phyloP scores from a whole-genome alignment of 306 rosid species.

The Prunus kanzakura region DNA sequence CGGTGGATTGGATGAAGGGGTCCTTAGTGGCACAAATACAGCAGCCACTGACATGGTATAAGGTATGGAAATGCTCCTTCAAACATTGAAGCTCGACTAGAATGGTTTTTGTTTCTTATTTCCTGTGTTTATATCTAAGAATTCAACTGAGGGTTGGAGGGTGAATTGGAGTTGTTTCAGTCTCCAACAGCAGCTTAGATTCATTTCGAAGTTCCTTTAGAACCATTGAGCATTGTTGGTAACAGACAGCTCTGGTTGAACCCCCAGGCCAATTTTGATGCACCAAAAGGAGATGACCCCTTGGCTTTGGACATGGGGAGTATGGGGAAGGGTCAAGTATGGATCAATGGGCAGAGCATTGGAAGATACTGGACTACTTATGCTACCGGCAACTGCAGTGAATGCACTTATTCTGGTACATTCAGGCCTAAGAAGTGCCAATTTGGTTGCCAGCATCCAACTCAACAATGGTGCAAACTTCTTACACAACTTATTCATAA shows the following conservation, averaged over 20 bases:
- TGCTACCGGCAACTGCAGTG: constrained; percentile 57
- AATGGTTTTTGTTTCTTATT: not conserved
- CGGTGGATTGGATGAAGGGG: constrained; percentile 57
- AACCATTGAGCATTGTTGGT: not conserved
- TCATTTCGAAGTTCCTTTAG: not conserved
- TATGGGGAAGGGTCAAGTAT: constrained; percentile 85
- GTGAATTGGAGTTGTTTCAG: not conserved
- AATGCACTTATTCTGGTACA: constrained; percentile 59
- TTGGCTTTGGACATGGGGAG: constrained; percentile 78
- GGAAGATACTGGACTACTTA: constrained; percentile 83
- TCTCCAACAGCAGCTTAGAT: not conserved
- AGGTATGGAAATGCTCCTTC: constrained; percentile 30
- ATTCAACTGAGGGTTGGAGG: not conserved
- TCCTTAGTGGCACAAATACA: constrained; percentile 34
- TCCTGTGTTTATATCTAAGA: not conserved
- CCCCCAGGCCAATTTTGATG: constrained; percentile 52
- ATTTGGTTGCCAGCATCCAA: constrained; percentile 56
- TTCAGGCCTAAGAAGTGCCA: constrained; percentile 58
- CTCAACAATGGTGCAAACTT: constrained; percentile 72
- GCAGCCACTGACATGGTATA: constrained; percentile 64
- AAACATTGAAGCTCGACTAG: not conserved
- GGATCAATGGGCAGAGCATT: constrained; percentile 81
- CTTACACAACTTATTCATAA: not conserved
- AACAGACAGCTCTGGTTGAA: constrained; percentile 10
- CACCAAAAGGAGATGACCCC: constrained; percentile 68